Evolutionary conservation across 352 stramenopile genomes (phyloP), one percentile per base, ranked within the genome.

Genomic region (Phytopythium boreale): DNA sequence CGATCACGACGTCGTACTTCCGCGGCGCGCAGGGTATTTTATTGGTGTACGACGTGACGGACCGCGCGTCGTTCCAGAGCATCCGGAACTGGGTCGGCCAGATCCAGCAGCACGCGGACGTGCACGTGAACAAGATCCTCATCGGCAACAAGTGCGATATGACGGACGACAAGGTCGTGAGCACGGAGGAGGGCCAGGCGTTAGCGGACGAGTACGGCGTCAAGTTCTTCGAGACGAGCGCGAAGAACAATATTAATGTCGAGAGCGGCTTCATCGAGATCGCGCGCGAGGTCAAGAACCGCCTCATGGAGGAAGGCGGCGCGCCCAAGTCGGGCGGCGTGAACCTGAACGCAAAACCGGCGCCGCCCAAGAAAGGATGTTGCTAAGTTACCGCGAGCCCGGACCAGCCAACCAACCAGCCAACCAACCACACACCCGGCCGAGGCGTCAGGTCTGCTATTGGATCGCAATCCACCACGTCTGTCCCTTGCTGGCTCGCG

Each of bases 61-160:
- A 99, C 73, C 92, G 96, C 59, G 89, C 95, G 53, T 98, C 94
- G 15, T 99, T 99, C 80, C 95, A 99, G 73, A 98, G 87, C 69
- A 98, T 99, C 63, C 89, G 93, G 66, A 98, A 98, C 79, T 99
- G 97, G 97, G 98, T 99, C 55, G 93, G 90, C 7, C 91, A 98
- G 79, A 98, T 98, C 75, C 89, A 97, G 67, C 88, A 99, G 77
- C 97, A 99, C 72, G 98, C 97, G 8, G 97, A 99, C 74, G 97
- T 99, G 49, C 96, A 99, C 77, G 97, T 99, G 19, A 99, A 99
- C 89, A 99, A 99, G 83, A 99, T 99, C 71, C 77, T 99, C 60
- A 98, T 99, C 64, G 98, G 97, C 44, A 99, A 99, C 82, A 99
- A 99, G 89, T 98, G 94, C 72, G 97, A 99, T 96, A 98, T 99